phyloP scores from a whole-genome alignment of 2,329 filamentous ascomycete species.

The Neobulgaria alba region DNA sequence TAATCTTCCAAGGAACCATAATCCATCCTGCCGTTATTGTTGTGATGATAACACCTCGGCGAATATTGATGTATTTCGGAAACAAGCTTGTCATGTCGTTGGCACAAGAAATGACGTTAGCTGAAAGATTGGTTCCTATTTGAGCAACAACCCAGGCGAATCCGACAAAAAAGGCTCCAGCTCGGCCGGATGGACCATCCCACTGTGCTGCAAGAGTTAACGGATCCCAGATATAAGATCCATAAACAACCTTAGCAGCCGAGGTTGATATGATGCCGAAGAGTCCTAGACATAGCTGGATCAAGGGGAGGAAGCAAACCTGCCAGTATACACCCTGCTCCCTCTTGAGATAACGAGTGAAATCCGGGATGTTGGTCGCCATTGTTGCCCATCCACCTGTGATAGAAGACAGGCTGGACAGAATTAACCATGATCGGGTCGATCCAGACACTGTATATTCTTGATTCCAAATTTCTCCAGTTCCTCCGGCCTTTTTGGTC shows the following conservation, averaged over 20 bases:
- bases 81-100: slow-evolving; percentile 45
- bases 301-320: slow-evolving; percentile 22
- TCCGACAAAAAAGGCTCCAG: slow-evolving; percentile 28
- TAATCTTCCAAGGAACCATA: slow-evolving; percentile 41
- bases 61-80: slow-evolving; percentile 46
- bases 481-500: slow-evolving; percentile 18
- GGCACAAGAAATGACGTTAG: slow-evolving; percentile 38
- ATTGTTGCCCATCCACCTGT: slow-evolving; percentile 24
- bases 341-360: slow-evolving; percentile 24
- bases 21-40: slow-evolving; percentile 34
- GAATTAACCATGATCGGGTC: slow-evolving; percentile 21
- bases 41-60: slow-evolving; percentile 34
- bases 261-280: slow-evolving; percentile 27
- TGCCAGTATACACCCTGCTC: slow-evolving; percentile 23
- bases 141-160: slow-evolving; percentile 31
- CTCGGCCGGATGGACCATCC: slow-evolving; percentile 22
- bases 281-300: slow-evolving; percentile 21
- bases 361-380: slow-evolving; percentile 26
- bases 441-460: slow-evolving; percentile 16
- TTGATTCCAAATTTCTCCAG: slow-evolving; percentile 22
- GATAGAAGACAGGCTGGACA: slow-evolving; percentile 21
- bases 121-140: slow-evolving; percentile 43
- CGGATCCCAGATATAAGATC: slow-evolving; percentile 28
- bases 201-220: slow-evolving; percentile 18
- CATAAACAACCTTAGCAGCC: slow-evolving; percentile 27